phyloP scores from a whole-genome alignment of 2,329 filamentous ascomycete genomes.

The Xylogone sp. region DNA sequence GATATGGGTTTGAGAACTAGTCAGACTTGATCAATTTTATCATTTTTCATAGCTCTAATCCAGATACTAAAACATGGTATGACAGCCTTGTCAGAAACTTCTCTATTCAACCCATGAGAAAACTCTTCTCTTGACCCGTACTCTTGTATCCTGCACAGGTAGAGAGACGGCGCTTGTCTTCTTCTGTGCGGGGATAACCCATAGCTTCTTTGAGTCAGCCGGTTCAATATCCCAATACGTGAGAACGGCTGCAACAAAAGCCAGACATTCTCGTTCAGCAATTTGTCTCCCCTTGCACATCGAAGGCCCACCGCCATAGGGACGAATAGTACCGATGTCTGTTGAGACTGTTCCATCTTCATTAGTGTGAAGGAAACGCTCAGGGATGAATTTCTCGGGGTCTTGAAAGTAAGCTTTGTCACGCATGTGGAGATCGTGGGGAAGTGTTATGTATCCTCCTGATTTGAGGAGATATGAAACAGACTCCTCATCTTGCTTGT shows the following conservation, averaged over 20 bases:
- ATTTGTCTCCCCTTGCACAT: constrained; percentile 48
- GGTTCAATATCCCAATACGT: constrained; percentile 53
- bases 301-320: constrained; percentile 43
- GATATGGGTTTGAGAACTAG: too few relatives aligned
- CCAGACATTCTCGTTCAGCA: constrained; percentile 45
- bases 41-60: too few relatives aligned
- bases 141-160: constrained; percentile 48
- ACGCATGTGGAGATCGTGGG: constrained; percentile 39
- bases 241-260: constrained; percentile 48
- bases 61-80: not conserved
- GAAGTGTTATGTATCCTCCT: constrained; percentile 39
- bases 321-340: constrained; percentile 39
- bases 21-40: too few relatives aligned
- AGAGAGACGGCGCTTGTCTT: constrained; percentile 45
- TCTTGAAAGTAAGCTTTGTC: constrained; percentile 34
- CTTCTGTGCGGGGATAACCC: constrained; percentile 46
- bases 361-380: constrained; percentile 41
- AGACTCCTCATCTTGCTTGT: constrained; percentile 18
- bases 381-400: constrained; percentile 38
- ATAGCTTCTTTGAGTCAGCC: constrained; percentile 34
- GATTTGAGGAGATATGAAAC: constrained; percentile 35
- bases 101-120: constrained; percentile 18
- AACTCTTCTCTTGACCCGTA: constrained; percentile 43
- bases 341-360: constrained; percentile 26
- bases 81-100: not conserved